A percentile compares a stretch with the other conserved stretches of the same genome.
Evolutionary conservation across 805 yeast genomes (phyloP).

Genomic region (Candida maesae): DNA sequence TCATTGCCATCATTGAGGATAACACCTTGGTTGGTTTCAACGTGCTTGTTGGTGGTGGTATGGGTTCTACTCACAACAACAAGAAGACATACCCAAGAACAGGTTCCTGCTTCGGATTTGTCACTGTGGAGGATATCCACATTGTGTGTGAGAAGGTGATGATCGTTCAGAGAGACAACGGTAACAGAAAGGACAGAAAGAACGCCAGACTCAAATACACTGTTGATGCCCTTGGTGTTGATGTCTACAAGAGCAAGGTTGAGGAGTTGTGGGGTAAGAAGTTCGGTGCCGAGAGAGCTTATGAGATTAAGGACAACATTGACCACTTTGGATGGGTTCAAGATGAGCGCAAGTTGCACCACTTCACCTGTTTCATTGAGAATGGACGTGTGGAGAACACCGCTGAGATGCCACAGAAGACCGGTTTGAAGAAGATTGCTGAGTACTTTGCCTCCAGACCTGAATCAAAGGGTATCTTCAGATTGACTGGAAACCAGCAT

Average conservation of each 20-base stretch:
- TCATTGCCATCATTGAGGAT: conserved; percentile 74
- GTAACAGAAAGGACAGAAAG: conserved; percentile 94
- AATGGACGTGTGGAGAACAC: conserved; percentile 96
- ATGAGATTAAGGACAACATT: conserved; percentile 78
- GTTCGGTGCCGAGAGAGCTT: conserved; percentile 67
- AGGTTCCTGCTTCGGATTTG: conserved; percentile 82
- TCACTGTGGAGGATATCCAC: conserved; percentile 61
- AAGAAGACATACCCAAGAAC: conserved; percentile 95
- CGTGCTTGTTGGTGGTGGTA: conserved; percentile 94
- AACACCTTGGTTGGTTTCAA: conserved; percentile 75
- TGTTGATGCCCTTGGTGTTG: conserved; percentile 90
- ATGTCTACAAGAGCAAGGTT: conserved; percentile 70
- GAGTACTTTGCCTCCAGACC: conserved; percentile 47
- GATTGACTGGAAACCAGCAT: conserved; percentile 96
- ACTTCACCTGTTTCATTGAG: conserved; percentile 91
- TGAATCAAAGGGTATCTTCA: conserved; percentile 72
- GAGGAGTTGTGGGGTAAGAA: conserved; percentile 79
- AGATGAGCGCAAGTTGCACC: conserved; percentile 80
- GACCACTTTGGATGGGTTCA: conserved; percentile 93
- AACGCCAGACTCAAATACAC: conserved; percentile 98
- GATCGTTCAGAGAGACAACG: conserved; percentile 91
- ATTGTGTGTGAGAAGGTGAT: conserved; percentile 85
- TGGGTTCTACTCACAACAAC: conserved; percentile 98
- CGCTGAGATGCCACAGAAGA: conserved; percentile 82
- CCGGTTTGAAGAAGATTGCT: conserved; percentile 81